A percentile compares a stretch with the other conserved stretches of the same genome.
Conservation (phyloP, 2,329 filamentous ascomycete species). For the Xylariaceae sp. region DNA sequence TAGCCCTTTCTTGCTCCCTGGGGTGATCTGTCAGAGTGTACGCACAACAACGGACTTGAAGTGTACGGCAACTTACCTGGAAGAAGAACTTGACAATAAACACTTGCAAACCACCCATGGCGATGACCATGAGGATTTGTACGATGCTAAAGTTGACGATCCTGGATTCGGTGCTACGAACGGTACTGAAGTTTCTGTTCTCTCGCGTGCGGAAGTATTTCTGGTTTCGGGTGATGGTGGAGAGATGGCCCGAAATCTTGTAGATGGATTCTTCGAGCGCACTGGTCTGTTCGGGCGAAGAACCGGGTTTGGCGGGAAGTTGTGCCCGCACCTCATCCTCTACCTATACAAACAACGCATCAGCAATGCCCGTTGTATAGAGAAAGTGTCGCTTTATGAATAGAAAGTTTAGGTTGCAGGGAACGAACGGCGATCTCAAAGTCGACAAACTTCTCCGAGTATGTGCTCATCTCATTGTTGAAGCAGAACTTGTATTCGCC, state of each 20-base stretch:
- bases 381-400: too few species aligned
- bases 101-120: constrained; percentile 93
- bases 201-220: constrained; percentile 99
- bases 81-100: constrained; percentile 99
- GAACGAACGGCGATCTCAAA: constrained; percentile 85
- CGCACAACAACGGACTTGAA: constrained; percentile 5
- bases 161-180: constrained; percentile 87
- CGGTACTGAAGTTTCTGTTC: constrained; percentile 98
- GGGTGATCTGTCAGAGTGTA: constrained; percentile 13
- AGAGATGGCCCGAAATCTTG: constrained; percentile 88
- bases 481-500: constrained; percentile 98
- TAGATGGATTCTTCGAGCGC: constrained; percentile 89
- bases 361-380: constrained; percentile 14
- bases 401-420: too few species aligned
- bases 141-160: constrained; percentile 98
- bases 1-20: constrained; percentile 65
- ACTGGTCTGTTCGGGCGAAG: constrained; percentile 81
- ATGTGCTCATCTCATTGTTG: constrained; percentile 96
- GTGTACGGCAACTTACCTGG: constrained; percentile 54
- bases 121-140: constrained; percentile 84
- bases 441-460: constrained; percentile 94
- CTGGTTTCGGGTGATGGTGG: constrained; percentile 91
- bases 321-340: constrained; percentile 28
- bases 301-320: constrained; percentile 26
- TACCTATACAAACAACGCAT: constrained; percentile 17